Percentiles rank a stretch among this genome's conserved stretches.
Conservation (phyloP, 345 rosid genomes). For the Linum lewisii region DNA sequence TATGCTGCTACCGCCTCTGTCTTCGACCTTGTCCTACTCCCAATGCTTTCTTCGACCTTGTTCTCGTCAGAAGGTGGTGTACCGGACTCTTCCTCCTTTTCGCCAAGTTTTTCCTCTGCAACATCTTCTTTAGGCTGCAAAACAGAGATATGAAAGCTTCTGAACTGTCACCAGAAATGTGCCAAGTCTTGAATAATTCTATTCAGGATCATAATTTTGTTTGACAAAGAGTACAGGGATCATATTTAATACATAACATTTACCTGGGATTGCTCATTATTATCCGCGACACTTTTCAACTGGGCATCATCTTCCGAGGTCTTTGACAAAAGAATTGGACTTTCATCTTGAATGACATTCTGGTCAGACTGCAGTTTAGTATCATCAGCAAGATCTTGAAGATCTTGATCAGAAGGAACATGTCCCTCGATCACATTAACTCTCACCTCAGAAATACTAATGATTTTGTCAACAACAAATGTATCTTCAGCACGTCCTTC, state of each 20-base stretch:
- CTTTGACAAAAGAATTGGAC: background rate
- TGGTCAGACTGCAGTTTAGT: background rate
- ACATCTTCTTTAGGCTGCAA: background rate
- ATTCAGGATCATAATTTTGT: too few species aligned
- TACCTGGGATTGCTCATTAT: background rate
- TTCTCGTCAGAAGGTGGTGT: background rate
- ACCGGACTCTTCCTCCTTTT: background rate
- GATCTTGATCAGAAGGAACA: slow-evolving; percentile 26
- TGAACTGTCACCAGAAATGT: background rate
- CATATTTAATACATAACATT: background rate
- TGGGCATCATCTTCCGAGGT: background rate
- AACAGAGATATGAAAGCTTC: background rate
- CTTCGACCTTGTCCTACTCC: slow-evolving; percentile 4
- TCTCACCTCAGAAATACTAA: slow-evolving; percentile 38
- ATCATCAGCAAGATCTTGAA: slow-evolving; percentile 8
- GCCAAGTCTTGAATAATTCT: background rate
- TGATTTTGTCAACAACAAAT: slow-evolving; percentile 32
- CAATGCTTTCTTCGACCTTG: background rate
- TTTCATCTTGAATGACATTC: background rate
- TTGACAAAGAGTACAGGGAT: too few species aligned
- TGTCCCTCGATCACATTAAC: slow-evolving; percentile 23
- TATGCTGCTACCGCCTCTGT: background rate
- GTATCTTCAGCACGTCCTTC: slow-evolving; percentile 26
- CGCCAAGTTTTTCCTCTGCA: background rate
- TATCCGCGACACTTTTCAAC: background rate